A percentile compares a stretch with the other conserved stretches of the same genome.
phyloP scores from a whole-genome alignment of 2,329 filamentous ascomycete genomes.

The Phaeosphaeriaceae sp. region DNA sequence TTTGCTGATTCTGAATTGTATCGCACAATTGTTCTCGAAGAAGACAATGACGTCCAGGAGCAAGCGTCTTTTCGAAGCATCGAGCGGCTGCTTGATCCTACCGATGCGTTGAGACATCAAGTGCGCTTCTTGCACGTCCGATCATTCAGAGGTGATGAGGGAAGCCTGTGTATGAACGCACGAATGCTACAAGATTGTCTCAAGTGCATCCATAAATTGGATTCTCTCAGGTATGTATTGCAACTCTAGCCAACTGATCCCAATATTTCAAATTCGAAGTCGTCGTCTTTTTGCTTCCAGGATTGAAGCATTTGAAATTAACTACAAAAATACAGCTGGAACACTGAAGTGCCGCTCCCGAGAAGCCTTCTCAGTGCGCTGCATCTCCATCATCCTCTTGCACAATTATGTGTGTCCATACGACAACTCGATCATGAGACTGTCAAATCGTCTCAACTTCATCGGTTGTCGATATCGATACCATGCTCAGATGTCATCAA shows the following conservation, averaged over 20 bases:
- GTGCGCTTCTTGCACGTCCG: constrained; percentile 18
- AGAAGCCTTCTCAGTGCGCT: constrained; percentile 8
- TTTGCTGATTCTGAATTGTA: constrained; percentile 21
- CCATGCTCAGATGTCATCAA: constrained; percentile 4
- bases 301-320: not conserved
- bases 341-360: constrained; percentile 12
- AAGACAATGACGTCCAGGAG: constrained; percentile 14
- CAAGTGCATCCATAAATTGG: constrained; percentile 10
- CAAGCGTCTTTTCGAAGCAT: constrained; percentile 17
- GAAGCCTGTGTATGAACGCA: constrained; percentile 23
- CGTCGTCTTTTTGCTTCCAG: not conserved
- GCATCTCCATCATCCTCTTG: constrained; percentile 9
- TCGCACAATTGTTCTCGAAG: constrained; percentile 13
- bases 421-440: constrained; percentile 7
- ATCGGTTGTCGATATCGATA: constrained; percentile 13
- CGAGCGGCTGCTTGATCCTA: constrained; percentile 13
- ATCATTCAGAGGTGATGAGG: constrained; percentile 22
- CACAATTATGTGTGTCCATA: constrained; percentile 10
- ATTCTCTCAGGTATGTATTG: constrained; percentile 16
- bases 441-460: constrained; percentile 13
- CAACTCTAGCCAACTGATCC: not conserved
- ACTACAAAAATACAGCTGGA: constrained; percentile 14
- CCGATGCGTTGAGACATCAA: constrained; percentile 13
- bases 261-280: not conserved
- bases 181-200: constrained; percentile 11